These are phyloP conservation scores for Aurifilum marmelostoma DNA, from an alignment of 2,329 filamentous ascomycete species.

Conservation along the genomic window DNA sequence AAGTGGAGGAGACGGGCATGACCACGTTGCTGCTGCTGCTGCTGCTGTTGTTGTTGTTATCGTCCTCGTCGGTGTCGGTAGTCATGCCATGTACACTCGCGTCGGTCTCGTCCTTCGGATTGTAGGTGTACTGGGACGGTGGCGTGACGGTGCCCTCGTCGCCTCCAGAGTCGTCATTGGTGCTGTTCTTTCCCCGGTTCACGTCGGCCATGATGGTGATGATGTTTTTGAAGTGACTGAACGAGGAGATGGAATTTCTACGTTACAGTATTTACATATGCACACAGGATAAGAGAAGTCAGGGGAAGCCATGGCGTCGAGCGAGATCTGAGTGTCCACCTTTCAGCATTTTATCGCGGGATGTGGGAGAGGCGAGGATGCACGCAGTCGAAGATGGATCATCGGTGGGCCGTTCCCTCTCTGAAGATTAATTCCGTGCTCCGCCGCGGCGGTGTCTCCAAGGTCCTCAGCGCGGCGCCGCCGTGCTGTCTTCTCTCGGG, in stretches of 20 bases:
- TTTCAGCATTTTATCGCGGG: constrained; percentile 8
- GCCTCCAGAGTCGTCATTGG: not conserved
- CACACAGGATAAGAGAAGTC: not conserved
- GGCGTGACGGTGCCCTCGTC: constrained; percentile 16
- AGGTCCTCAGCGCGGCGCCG: too few relatives aligned
- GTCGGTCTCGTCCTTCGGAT: not conserved
- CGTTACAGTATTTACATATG: not conserved
- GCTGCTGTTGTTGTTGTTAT: not conserved
- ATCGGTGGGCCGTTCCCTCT: not conserved
- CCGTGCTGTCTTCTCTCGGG: too few relatives aligned
- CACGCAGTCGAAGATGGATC: not conserved
- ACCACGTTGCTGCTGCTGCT: not conserved
- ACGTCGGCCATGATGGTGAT: constrained; percentile 3
- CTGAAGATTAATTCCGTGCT: not conserved
- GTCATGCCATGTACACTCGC: not conserved
- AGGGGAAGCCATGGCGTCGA: not conserved
- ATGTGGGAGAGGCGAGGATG: not conserved
- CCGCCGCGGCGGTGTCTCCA: not conserved
- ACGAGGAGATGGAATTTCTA: not conserved
- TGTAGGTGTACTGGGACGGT: constrained; percentile 2
- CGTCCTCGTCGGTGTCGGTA: not conserved
- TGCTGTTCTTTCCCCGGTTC: not conserved
- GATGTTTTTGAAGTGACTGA: not conserved
- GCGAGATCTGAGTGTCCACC: not conserved
- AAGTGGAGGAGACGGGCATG: not conserved